Base-by-base conservation (phyloP, 2,329 filamentous ascomycete genomes). In the Cladosporium sphaerospermum region DNA sequence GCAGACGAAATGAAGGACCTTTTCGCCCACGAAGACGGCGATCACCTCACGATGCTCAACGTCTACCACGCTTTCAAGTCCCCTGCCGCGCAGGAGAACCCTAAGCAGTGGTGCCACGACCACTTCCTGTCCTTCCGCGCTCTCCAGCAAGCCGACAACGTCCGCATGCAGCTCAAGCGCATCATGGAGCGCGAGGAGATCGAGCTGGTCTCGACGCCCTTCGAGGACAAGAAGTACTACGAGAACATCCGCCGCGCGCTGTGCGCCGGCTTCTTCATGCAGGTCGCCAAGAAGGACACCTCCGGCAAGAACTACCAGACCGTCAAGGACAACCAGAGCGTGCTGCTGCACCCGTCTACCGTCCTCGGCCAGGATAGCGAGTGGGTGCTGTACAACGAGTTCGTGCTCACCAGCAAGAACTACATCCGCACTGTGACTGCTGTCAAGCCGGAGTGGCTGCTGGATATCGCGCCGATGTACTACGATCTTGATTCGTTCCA, bases 301-400 rank as follows among this genome's bases (percentile, higher is more conserved):
- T 85, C 82, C 31, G 88, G 88, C 66, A 97, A 97, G 78, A 82
- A 88, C 40, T 99, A 99, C 74, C 84, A 85, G 58, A 99, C 93
- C 1, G 86, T 99, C 69, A 99, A 97, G 76, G 95, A 99, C 67
- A 88, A 96, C 65, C 92, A 97, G 73, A 86, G 82, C 44, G 93
- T 99, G 43, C 78, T 96, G 62, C 80, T 99, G 56, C 93, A 99
- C 73, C 93, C 93, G 2, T 93, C 88, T 59, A 96, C 91, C 0
- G 91, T 96, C 32, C 78, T 99, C 18, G 82, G 84, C 47, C 85
- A 89, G 54, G 91, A 96, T 55, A 89, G 85, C 61, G 93, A 99
- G 61, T 99, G 93, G 93, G 89, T 99, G 23, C 76, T 99, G 23
- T 99, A 99, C 74, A 96, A 97, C 65, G 95, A 99, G 68, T 99